These are phyloP conservation scores for Pichia occidentalis DNA, from an alignment of 805 yeast species.

Conservation along the genomic window DNA sequence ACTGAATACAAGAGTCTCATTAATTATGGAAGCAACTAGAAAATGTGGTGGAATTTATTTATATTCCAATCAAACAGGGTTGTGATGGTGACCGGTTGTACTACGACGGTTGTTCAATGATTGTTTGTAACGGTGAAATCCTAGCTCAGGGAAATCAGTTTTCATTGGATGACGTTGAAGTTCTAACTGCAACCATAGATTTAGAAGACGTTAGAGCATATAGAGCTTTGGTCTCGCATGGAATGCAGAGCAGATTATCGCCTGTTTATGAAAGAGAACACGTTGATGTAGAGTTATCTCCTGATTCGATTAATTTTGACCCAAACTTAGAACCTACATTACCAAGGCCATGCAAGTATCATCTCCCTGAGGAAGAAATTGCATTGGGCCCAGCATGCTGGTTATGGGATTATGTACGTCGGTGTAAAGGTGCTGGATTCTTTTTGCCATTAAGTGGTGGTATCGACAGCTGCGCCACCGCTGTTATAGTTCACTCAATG, in stretches of 20 bases:
- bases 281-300: conserved; percentile 62
- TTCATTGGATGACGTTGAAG: conserved; percentile 86
- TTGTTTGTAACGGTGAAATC: conserved; percentile 85
- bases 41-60: conserved; percentile 96
- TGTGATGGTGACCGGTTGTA: conserved; percentile 97
- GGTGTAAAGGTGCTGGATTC: conserved; percentile 86
- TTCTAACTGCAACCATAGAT: conserved; percentile 90
- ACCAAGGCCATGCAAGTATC: conserved; percentile 48
- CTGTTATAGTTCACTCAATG: conserved; percentile 91
- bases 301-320: conserved; percentile 51
- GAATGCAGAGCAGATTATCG: conserved; percentile 51
- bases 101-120: conserved; percentile 95
- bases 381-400: conserved; percentile 99
- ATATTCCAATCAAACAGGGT: conserved; percentile 92
- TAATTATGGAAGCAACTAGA: conserved; percentile 87
- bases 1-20: conserved; percentile 72
- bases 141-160: conserved; percentile 94
- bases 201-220: conserved; percentile 84
- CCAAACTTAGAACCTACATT: conserved; percentile 54
- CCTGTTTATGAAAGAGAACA: conserved; percentile 49
- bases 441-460: conserved; percentile 96
- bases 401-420: conserved; percentile 96
- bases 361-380: conserved; percentile 89
- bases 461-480: conserved; percentile 96
- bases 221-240: conserved; percentile 67